Percentiles rank a stretch among this genome's conserved stretches.
These are phyloP conservation scores for Alloteropsis semialata DNA, from an alignment of 176 grass and related monocot species.

Conservation along the genomic window DNA sequence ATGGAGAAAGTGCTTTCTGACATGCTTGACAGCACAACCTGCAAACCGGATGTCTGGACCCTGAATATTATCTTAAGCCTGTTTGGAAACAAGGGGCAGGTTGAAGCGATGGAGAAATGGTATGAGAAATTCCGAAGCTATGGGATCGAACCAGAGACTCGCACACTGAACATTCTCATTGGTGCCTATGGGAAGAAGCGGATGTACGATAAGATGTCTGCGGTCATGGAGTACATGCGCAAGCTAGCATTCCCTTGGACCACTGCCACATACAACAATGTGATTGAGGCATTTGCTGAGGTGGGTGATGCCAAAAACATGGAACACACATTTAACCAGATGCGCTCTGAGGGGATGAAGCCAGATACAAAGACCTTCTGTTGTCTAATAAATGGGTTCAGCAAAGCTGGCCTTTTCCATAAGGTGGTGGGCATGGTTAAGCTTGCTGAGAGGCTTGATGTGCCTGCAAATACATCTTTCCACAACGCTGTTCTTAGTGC, in stretches of 20 bases:
- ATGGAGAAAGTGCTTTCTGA: constrained; percentile 74
- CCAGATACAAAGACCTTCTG: constrained; percentile 89
- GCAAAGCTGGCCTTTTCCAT: constrained; percentile 79
- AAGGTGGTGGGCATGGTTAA: constrained; percentile 90
- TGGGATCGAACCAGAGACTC: constrained; percentile 81
- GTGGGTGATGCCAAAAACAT: constrained; percentile 76
- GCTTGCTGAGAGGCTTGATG: constrained; percentile 73
- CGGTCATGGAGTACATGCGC: constrained; percentile 98
- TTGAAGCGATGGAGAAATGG: constrained; percentile 88
- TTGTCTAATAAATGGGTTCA: constrained; percentile 80
- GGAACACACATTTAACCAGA: constrained; percentile 91
- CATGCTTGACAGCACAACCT: constrained; percentile 62
- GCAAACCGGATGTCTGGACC: constrained; percentile 90
- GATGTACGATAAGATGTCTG: constrained; percentile 89
- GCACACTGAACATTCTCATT: constrained; percentile 94
- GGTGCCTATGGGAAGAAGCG: constrained; percentile 85
- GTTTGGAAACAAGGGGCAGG: constrained; percentile 72
- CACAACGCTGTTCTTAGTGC: constrained; percentile 69
- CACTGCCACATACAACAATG: constrained; percentile 86
- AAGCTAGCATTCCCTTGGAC: constrained; percentile 87
- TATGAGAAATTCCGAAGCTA: constrained; percentile 87
- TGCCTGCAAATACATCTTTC: constrained; percentile 52
- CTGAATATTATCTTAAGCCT: constrained; percentile 94
- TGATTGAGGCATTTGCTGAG: constrained; percentile 88
- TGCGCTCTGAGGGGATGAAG: constrained; percentile 85